Base-by-base conservation (phyloP, 164 flowering plant genomes). In the Stephania japonica region DNA sequence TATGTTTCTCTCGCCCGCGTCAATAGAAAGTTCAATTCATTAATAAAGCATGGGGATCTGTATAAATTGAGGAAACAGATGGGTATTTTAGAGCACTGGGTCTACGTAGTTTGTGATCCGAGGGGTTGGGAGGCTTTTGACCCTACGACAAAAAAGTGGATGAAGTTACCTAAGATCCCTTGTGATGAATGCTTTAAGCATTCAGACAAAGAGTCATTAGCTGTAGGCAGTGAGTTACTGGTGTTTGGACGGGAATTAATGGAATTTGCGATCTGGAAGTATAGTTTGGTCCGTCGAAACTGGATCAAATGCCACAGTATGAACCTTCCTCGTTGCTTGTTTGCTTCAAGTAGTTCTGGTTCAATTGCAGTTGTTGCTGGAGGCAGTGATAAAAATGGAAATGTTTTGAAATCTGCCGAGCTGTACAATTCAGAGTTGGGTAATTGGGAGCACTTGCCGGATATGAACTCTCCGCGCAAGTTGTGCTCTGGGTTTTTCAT, bases 181-280 rank as follows among this genome's bases (percentile, higher is more conserved):
- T 85, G 88, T 77, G 88, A 89, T 76, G 93, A 87, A 66, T 87
- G 93, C 70, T 86, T 89, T 74, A 84, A 85, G 72, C 82, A 77
- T 75, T 86, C 92, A 10, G 92, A 89, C 78, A 89, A 87, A 78
- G 92, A 89, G 73, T 89, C 92, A 7, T 78, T 89, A 73, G 84
- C 91, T 67, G 91, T 88, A 47, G 91, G 91, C 2, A 81, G 79
- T 68, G 90, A 90, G 70, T 76, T 90, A 67, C 72, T 88, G 73
- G 91, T 87, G 44, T 89, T 89, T 73, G 94, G 91, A 27, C 85
- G 87, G 6, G 93, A 85, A 27, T 67, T 85, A 38, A 74, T 81
- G 56, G 86, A 84, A 67, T 85, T 86, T 74, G 88, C 86, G 3
- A 80, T 87, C 19, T 88, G 89, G 89, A 87, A 83, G 81, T 90